Evolutionary conservation across 257 asterid species (phyloP).

Genomic region (Solanum etuberosum): DNA sequence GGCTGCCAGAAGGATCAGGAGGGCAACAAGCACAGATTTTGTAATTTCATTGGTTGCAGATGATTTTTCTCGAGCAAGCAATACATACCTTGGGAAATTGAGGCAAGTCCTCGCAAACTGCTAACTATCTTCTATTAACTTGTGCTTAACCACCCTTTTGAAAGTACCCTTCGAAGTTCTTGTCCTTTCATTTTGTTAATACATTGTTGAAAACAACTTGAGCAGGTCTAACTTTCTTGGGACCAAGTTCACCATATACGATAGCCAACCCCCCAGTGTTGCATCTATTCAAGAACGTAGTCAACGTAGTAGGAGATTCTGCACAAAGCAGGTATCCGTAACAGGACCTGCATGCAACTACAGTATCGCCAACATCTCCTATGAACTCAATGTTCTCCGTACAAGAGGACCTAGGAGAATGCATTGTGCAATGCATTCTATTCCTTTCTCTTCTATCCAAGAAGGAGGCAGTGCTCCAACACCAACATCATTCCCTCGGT

Average conservation of each 20-base stretch:
- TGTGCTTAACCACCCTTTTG: not conserved
- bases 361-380: constrained; percentile 10
- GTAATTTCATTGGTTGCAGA: constrained; percentile 18
- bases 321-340: constrained; percentile 7
- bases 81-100: constrained; percentile 14
- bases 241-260: constrained; percentile 17
- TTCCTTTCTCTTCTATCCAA: constrained; percentile 1
- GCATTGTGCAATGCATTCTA: constrained; percentile 6
- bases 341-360: constrained; percentile 10
- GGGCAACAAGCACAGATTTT: constrained; percentile 15
- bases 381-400: constrained; percentile 17
- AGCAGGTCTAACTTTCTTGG: constrained; percentile 22
- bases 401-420: constrained; percentile 22
- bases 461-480: constrained; percentile 15
- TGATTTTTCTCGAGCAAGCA: constrained; percentile 22
- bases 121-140: not conserved
- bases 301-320: constrained; percentile 1
- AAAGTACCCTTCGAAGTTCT: not conserved
- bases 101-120: constrained; percentile 1
- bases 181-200: not conserved
- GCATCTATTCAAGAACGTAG: not conserved
- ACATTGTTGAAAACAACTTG: not conserved
- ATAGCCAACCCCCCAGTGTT: constrained; percentile 6
- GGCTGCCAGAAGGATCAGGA: constrained; percentile 23
- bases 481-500: constrained; percentile 10